phyloP scores from a whole-genome alignment of 495 filamentous ascomycete species.

The Apodospora peruviana region DNA sequence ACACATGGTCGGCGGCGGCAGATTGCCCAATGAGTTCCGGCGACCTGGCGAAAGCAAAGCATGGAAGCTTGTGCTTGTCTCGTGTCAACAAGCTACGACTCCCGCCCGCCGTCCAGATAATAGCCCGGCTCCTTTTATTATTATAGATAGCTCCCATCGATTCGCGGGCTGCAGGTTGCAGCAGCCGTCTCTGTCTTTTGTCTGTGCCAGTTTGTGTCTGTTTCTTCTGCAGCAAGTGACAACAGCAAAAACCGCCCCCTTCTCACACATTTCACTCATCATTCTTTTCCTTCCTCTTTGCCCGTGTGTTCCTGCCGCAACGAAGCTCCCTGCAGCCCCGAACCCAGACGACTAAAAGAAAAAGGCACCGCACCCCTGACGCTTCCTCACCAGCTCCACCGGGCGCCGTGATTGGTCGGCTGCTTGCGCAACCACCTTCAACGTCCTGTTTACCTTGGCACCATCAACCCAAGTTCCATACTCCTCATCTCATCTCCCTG shows the following conservation, averaged over 20 bases:
- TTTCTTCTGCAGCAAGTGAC: no score
- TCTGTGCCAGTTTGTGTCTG: neutral
- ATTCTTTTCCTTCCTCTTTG: neutral
- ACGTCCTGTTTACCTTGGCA: constrained; percentile 27
- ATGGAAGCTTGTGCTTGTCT: no score
- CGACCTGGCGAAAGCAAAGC: no score
- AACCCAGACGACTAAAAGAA: neutral
- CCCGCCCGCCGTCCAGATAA: no score
- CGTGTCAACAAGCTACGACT: no score
- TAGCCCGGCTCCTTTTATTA: no score
- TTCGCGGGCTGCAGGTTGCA: no score
- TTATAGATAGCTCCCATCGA: no score
- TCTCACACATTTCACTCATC: no score
- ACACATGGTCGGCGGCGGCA: no score
- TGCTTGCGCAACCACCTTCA: constrained; percentile 27
- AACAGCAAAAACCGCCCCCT: no score
- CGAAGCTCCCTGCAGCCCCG: neutral
- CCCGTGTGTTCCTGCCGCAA: constrained; percentile 5
- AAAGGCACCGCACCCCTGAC: constrained; percentile 14
- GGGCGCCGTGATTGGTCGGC: constrained; percentile 23
- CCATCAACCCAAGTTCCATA: constrained; percentile 14
- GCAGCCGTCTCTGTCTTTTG: neutral
- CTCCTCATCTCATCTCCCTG: constrained; percentile 4
- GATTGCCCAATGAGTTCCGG: no score
- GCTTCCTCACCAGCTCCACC: constrained; percentile 1